Evolutionary conservation across 306 rosid species (phyloP).

Genomic region (Lathyrus oleraceus): DNA sequence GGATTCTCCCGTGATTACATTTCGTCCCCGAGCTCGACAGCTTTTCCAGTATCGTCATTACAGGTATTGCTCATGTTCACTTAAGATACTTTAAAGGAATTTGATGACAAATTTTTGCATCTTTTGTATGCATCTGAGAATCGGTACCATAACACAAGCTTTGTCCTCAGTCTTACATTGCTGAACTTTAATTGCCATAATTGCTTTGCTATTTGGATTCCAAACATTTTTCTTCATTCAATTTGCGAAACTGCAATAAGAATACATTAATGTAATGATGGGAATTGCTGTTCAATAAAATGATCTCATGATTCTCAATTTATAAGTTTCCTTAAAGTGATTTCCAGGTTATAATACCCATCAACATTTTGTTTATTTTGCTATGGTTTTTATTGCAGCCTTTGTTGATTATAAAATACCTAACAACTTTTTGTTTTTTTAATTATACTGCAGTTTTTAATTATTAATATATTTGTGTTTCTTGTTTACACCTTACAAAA

Average conservation of each 20-base stretch:
- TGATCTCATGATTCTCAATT: constrained; percentile 23
- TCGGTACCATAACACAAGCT: not conserved
- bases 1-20: constrained; percentile 78
- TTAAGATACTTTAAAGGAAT: constrained; percentile 24
- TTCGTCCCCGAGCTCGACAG: constrained; percentile 87
- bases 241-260: constrained; percentile 4
- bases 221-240: not conserved
- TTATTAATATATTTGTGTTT: constrained; percentile 35
- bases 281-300: constrained; percentile 4
- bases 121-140: constrained; percentile 17
- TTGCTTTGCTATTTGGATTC: constrained; percentile 32
- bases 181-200: not conserved
- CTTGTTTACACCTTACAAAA: constrained; percentile 35
- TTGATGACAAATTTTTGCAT: constrained; percentile 24
- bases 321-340: constrained; percentile 17
- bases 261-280: constrained; percentile 1
- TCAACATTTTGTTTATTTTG: not conserved
- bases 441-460: constrained; percentile 13
- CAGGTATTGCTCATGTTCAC: constrained; percentile 57
- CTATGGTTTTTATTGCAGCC: constrained; percentile 5
- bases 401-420: not conserved
- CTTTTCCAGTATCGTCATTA: constrained; percentile 98
- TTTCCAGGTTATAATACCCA: not conserved
- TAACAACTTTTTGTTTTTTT: not conserved
- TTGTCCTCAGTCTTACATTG: constrained; percentile 2